Base-by-base conservation (phyloP, 1,139 yeast species). In the Blastobotrys apis region DNA sequence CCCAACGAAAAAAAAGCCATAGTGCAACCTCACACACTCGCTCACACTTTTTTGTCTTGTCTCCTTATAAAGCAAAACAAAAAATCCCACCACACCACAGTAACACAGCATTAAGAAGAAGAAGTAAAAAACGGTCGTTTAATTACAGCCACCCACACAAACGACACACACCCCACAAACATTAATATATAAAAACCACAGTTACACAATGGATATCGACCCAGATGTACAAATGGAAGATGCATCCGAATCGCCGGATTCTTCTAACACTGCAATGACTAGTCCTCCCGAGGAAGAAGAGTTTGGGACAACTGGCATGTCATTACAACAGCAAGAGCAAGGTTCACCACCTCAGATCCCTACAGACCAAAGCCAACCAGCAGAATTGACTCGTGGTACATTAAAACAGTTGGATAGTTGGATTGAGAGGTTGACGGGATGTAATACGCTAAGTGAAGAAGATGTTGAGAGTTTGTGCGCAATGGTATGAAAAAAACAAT, bases 391-490 rank as follows among this genome's bases (percentile, higher is more conserved):
- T 12, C 40, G 50, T 10, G 47, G 49, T 17, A 48, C 54, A 8
- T 45, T 56, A 37, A 52, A 53, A 33, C 57, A 57, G 47, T 49
- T 58, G 44, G 98, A 92, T 62, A 78, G 77, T 29, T 66, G 70
- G 75, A 81, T 86, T 48, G 82, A 77, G 48, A 71, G 74, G 53
- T 72, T 86, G 54, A 71, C 76, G 49, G 76, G 81, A 54, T 90
- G 97, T 67, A 84, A 86, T 67, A 94, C 92, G 22, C 74, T 92
- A 50, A 72, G 84, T 16, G 97, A 92, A 63, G 77, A 77, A 33
- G 90, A 86, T 48, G 94, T 94, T 37, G 80, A 81, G 58, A 77
- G 77, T 57, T 73, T 92, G 51, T 92, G 98, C 63, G 75, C 78
- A 48, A 83, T 65, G 67, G 33, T 31, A 31, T 31, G 33, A 15